A percentile compares a stretch with the other conserved stretches of the same genome.
Evolutionary conservation across 108 stramenopile genomes (phyloP).

Genomic region (Hondaea fermentalgiana): DNA sequence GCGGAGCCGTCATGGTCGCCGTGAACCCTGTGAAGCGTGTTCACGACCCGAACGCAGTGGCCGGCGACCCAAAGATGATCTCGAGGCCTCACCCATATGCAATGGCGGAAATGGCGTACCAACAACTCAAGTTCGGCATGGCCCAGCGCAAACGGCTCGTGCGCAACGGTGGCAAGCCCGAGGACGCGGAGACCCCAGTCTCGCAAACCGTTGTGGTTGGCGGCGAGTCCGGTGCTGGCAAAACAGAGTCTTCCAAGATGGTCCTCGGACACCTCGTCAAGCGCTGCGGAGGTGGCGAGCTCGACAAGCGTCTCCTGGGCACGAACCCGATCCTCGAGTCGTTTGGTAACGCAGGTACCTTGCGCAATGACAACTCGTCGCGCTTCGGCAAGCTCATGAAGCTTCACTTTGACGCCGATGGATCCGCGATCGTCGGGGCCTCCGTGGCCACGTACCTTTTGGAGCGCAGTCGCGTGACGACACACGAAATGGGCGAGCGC

Average conservation of each 20-base stretch:
- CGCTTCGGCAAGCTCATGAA: slow-evolving; percentile 23
- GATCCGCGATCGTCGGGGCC: not conserved
- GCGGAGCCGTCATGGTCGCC: slow-evolving; percentile 16
- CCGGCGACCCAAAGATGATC: not conserved
- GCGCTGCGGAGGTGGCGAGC: not conserved
- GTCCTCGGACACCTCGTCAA: not conserved
- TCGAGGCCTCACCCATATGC: not conserved
- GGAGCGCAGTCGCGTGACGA: slow-evolving; percentile 10
- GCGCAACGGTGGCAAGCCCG: not conserved
- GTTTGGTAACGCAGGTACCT: slow-evolving; percentile 18
- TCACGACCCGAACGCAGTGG: not conserved
- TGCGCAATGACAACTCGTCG: slow-evolving; percentile 18
- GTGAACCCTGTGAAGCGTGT: slow-evolving; percentile 23
- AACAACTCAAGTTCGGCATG: not conserved
- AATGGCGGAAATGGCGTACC: not conserved
- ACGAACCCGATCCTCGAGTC: slow-evolving; percentile 26
- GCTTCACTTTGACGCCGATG: not conserved
- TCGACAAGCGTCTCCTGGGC: not conserved
- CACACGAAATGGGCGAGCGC: not conserved
- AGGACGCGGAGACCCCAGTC: not conserved
- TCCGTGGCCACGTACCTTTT: slow-evolving; percentile 18
- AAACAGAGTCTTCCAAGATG: not conserved
- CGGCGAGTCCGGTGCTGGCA: slow-evolving; percentile 19
- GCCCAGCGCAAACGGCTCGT: not conserved
- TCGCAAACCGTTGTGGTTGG: slow-evolving; percentile 14